Evolutionary conservation across 2,329 filamentous ascomycete genomes (phyloP), one percentile per base, ranked within the genome.

Genomic region (Aspergillus japonicus): DNA sequence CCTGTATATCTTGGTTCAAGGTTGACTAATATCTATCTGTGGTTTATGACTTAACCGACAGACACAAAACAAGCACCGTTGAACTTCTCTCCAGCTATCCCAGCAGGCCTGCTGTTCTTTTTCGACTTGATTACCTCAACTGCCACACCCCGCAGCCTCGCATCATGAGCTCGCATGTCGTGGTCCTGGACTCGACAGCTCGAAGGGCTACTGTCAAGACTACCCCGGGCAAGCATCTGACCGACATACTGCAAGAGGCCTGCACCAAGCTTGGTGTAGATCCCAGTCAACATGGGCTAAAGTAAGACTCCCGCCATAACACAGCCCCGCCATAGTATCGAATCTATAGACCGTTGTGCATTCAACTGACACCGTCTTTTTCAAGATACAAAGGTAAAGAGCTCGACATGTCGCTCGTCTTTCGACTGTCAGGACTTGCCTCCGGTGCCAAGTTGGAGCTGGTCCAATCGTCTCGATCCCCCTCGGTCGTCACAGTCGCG

Each of bases 391-490:
- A 92, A 73, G 90, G 94, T 76, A 96, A 94, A 72, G 82, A 86
- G 35, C 81, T 99, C 60, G 92, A 97, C 70, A 84, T 99, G 8
- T 94, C 92, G 6, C 84, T 92, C 58, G 89, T 91, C 47, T 91
- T 93, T 73, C 88, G 94, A 51, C 86, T 94, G 29, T 89, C 92
- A 5, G 91, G 92, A 53, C 87, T 99, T 5, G 82, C 85, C 12
- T 85, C 91, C 42, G 95, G 95, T 62, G 94, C 95, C 60, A 96
- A 96, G 73, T 86, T 99, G 60, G 93, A 98, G 72, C 89, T 99
- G 53, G 89, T 97, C 23, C 88, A 91, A 71, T 88, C 89, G 60
- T 95, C 93, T 50, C 90, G 91, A 59, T 95, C 92, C 0, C 89
- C 93, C 0, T 89, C 91, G 1, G 89, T 89, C 51, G 89, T 99